Conservation (phyloP, 2,329 filamentous ascomycete genomes). For the Ophiostoma piceae region DNA sequence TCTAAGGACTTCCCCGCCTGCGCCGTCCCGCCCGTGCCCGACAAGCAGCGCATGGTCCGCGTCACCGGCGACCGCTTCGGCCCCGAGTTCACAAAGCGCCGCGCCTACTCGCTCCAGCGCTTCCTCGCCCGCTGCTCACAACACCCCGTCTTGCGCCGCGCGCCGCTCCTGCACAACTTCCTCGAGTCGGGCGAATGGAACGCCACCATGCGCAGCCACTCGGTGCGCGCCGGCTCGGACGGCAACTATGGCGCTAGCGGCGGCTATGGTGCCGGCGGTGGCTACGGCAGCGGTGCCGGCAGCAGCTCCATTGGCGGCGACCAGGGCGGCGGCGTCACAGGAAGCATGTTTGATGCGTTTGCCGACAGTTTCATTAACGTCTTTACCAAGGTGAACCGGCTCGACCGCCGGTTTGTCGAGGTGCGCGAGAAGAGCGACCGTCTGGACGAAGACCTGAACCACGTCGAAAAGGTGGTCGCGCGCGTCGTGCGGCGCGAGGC, state of each 20-base stretch:
- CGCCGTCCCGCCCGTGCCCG: slow-evolving; percentile 88
- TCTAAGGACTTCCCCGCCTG: slow-evolving; percentile 82
- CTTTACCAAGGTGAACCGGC: slow-evolving; percentile 93
- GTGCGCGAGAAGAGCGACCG: slow-evolving; percentile 90
- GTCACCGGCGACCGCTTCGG: slow-evolving; percentile 95
- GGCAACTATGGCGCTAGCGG: slow-evolving; percentile 43
- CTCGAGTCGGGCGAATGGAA: slow-evolving; percentile 96
- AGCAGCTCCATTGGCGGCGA: slow-evolving; percentile 49
- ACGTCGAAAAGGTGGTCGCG: slow-evolving; percentile 93
- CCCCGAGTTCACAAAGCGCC: slow-evolving; percentile 80
- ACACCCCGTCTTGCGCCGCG: slow-evolving; percentile 81
- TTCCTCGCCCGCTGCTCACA: slow-evolving; percentile 82
- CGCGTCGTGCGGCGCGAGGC: slow-evolving; percentile 81
- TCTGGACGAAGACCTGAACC: slow-evolving; percentile 84
- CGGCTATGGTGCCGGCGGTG: slow-evolving; percentile 36
- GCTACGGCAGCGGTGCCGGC: slow-evolving; percentile 40
- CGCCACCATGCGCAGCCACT: slow-evolving; percentile 79
- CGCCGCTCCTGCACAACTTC: slow-evolving; percentile 78
- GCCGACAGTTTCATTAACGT: slow-evolving; percentile 96
- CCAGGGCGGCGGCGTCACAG: slow-evolving; percentile 23
- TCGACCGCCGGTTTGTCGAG: slow-evolving; percentile 89
- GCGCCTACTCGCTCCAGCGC: slow-evolving; percentile 84
- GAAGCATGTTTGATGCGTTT: slow-evolving; percentile 78
- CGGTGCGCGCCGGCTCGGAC: slow-evolving; percentile 51
- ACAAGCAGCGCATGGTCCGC: slow-evolving; percentile 99